Evolutionary conservation across 2,329 filamentous ascomycete species (phyloP).

Genomic region (Dryadomyces quercivorus): DNA sequence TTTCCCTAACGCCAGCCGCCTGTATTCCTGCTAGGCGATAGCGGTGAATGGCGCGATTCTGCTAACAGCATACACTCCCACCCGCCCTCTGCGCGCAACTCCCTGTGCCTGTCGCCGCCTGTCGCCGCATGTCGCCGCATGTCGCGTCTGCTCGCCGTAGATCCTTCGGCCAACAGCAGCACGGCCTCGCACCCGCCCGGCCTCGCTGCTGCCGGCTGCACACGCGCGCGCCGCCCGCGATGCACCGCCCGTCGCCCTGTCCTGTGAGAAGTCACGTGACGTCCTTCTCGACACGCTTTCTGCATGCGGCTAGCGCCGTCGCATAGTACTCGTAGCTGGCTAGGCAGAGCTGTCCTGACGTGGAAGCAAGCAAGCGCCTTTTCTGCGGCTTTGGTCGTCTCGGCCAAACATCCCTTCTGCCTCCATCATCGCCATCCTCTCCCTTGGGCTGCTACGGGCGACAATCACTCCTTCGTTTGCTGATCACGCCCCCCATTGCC

Average conservation of each 20-base stretch:
- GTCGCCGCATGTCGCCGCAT: no score
- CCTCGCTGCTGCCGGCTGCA: no score
- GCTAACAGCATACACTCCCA: neutral
- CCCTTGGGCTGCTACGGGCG: no score
- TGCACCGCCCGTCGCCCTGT: no score
- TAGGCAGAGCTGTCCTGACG: constrained; percentile 25
- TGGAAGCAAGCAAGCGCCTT: constrained; percentile 5
- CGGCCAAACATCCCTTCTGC: constrained; percentile 1
- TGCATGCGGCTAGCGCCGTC: neutral
- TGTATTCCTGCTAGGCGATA: neutral
- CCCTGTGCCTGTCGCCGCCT: neutral
- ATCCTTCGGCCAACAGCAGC: no score
- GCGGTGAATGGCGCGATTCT: neutral
- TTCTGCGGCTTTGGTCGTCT: neutral
- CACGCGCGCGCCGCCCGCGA: no score
- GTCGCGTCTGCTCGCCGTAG: no score
- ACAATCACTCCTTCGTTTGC: no score
- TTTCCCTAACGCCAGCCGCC: neutral
- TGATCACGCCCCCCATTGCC: neutral
- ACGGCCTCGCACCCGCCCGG: no score
- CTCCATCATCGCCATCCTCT: neutral
- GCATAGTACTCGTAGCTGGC: constrained; percentile 2
- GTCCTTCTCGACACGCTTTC: neutral
- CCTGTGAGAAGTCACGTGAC: no score
- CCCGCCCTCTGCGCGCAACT: neutral